phyloP scores from a whole-genome alignment of 2,329 filamentous ascomycete species.

The Gnomoniopsis smithogilvyi region DNA sequence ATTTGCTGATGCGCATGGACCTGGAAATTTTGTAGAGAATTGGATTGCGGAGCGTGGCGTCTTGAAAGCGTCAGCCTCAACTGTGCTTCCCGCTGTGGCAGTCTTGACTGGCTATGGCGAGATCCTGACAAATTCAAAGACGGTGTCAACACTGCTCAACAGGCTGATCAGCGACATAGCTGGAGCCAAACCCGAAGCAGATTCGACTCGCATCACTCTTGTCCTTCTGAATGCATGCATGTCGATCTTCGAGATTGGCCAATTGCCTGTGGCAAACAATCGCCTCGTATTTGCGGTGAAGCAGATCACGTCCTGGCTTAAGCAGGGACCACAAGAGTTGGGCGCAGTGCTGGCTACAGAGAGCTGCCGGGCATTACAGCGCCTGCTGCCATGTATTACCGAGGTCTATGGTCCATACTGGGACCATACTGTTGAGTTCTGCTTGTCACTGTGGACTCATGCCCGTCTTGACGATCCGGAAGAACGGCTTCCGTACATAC shows the following conservation, averaged over 20 bases:
- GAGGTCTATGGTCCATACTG: slow-evolving; percentile 89
- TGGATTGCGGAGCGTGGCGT: slow-evolving; percentile 43
- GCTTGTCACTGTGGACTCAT: slow-evolving; percentile 55
- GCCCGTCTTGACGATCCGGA: slow-evolving; percentile 40
- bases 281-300: slow-evolving; percentile 80
- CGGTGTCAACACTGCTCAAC: slow-evolving; percentile 53
- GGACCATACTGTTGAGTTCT: slow-evolving; percentile 61
- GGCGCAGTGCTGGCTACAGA: slow-evolving; percentile 44
- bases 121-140: slow-evolving; percentile 43
- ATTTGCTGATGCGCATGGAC: slow-evolving; percentile 44
- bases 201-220: slow-evolving; percentile 46
- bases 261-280: slow-evolving; percentile 59
- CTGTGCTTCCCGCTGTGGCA: slow-evolving; percentile 46
- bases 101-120: slow-evolving; percentile 52
- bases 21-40: slow-evolving; percentile 42
- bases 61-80: slow-evolving; percentile 44
- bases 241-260: slow-evolving; percentile 47
- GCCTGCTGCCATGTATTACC: slow-evolving; percentile 68
- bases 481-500: slow-evolving; percentile 57
- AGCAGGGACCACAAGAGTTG: slow-evolving; percentile 36
- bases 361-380: slow-evolving; percentile 54
- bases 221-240: slow-evolving; percentile 53
- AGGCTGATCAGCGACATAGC: slow-evolving; percentile 59
- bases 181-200: slow-evolving; percentile 39
- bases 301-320: slow-evolving; percentile 70